phyloP scores from a whole-genome alignment of 345 rosid species.

The Angophora floribunda region DNA sequence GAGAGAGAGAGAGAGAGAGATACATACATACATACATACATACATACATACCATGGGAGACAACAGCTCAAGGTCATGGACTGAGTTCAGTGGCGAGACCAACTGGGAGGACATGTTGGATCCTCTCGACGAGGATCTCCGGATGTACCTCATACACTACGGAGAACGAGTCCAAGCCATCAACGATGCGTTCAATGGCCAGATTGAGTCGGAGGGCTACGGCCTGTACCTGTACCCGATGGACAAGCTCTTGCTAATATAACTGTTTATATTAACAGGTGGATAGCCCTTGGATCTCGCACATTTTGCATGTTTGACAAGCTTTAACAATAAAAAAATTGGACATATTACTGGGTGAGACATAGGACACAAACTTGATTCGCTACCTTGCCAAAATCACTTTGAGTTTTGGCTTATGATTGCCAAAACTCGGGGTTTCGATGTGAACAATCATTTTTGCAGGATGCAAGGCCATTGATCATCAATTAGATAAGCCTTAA shows the following conservation, averaged over 20 bases:
- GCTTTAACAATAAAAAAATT: not conserved
- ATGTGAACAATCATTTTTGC: no score
- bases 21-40: not conserved
- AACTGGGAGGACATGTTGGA: slow-evolving; percentile 52
- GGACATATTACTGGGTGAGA: no score
- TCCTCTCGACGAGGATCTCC: slow-evolving; percentile 67
- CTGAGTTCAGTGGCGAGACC: slow-evolving; percentile 47
- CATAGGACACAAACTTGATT: no score
- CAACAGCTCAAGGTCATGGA: slow-evolving; percentile 33
- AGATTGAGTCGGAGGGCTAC: slow-evolving; percentile 32
- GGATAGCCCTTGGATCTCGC: not conserved
- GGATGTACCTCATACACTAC: slow-evolving; percentile 54
- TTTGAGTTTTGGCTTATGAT: no score
- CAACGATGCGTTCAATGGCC: slow-evolving; percentile 39
- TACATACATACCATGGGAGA: not conserved
- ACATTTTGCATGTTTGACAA: not conserved
- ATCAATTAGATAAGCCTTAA: no score
- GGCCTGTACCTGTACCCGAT: slow-evolving; percentile 46
- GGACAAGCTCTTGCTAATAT: slow-evolving; percentile 23
- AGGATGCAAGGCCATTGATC: not conserved
- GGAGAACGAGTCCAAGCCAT: slow-evolving; percentile 83
- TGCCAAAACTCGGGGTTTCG: no score
- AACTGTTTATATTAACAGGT: not conserved
- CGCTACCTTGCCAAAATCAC: no score
- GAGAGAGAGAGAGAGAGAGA: not conserved